A percentile compares a stretch with the other conserved stretches of the same genome.
phyloP scores from a whole-genome alignment of 2,329 filamentous ascomycete genomes.

The Pseudogymnoascus sp. region DNA sequence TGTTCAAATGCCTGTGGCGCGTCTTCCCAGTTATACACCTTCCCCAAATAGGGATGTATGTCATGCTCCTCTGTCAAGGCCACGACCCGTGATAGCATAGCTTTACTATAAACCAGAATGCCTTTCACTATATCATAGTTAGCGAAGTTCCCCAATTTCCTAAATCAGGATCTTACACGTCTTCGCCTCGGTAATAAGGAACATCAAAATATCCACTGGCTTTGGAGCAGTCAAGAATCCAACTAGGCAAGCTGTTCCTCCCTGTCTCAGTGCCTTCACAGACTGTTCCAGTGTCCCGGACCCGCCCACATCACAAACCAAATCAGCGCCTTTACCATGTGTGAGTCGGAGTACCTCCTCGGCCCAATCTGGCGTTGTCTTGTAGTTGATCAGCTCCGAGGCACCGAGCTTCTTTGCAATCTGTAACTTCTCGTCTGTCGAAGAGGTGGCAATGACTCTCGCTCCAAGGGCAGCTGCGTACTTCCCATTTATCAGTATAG shows the following conservation, averaged over 20 bases:
- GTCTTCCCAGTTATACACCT: conserved; percentile 3
- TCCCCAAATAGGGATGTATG: not conserved
- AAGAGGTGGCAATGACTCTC: conserved; percentile 19
- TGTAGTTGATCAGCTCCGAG: conserved; percentile 21
- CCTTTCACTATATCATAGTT: not conserved
- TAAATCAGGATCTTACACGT: not conserved
- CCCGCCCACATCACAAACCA: conserved; percentile 50
- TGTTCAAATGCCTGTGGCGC: not conserved
- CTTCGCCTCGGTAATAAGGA: conserved; percentile 8
- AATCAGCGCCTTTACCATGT: conserved; percentile 40
- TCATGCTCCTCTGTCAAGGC: not conserved
- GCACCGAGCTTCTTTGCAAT: conserved; percentile 15
- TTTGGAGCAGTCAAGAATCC: not conserved
- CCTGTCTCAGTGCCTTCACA: not conserved
- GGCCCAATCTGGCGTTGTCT: conserved; percentile 45
- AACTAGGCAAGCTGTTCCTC: not conserved
- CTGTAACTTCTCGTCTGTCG: conserved; percentile 14
- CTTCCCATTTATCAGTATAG: not conserved
- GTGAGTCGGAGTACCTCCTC: conserved; percentile 42
- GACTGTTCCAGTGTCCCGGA: conserved; percentile 44
- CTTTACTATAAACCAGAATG: not conserved
- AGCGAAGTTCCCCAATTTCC: not conserved
- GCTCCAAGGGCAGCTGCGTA: not conserved
- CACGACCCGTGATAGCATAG: not conserved
- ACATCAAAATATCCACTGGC: not conserved